These are phyloP conservation scores for Phellinidium pouzarii DNA, from an alignment of 1,284 basidiomycete genomes.

Conservation along the genomic window DNA sequence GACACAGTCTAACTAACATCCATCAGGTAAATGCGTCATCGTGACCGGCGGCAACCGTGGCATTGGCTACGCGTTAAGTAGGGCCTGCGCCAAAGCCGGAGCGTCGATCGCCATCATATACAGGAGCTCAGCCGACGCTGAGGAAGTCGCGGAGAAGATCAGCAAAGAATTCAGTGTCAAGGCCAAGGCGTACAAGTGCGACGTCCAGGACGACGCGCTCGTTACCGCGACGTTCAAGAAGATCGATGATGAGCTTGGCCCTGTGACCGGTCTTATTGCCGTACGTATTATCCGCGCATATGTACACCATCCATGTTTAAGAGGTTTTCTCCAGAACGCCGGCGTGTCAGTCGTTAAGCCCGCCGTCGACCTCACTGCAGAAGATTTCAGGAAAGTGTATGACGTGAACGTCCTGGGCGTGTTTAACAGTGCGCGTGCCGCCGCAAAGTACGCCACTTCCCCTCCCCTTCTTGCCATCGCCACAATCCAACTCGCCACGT, in stretches of 20 bases:
- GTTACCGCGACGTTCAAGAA: slow-evolving; percentile 31
- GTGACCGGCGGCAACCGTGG: slow-evolving; percentile 40
- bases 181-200: slow-evolving; percentile 37
- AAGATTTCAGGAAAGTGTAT: slow-evolving; percentile 38
- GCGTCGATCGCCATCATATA: slow-evolving; percentile 39
- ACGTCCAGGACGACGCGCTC: slow-evolving; percentile 32
- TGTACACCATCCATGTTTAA: no score
- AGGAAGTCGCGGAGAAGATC: slow-evolving; percentile 31
- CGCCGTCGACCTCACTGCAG: slow-evolving; percentile 36
- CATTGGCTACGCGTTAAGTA: slow-evolving; percentile 40
- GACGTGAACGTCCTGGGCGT: slow-evolving; percentile 36
- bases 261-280: slow-evolving; percentile 35
- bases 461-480: neutral
- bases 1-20: neutral
- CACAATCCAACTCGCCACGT: slow-evolving; percentile 1
- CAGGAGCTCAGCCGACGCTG: slow-evolving; percentile 32
- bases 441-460: slow-evolving; percentile 28
- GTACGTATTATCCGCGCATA: slow-evolving; percentile 26
- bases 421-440: slow-evolving; percentile 37
- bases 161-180: slow-evolving; percentile 30
- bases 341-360: slow-evolving; percentile 44
- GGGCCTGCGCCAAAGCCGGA: slow-evolving; percentile 36
- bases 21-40: slow-evolving; percentile 27
- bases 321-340: no score
- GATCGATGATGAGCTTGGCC: slow-evolving; percentile 35